Conservation (phyloP, 176 grass and related monocot genomes). For the Lolium rigidum region DNA sequence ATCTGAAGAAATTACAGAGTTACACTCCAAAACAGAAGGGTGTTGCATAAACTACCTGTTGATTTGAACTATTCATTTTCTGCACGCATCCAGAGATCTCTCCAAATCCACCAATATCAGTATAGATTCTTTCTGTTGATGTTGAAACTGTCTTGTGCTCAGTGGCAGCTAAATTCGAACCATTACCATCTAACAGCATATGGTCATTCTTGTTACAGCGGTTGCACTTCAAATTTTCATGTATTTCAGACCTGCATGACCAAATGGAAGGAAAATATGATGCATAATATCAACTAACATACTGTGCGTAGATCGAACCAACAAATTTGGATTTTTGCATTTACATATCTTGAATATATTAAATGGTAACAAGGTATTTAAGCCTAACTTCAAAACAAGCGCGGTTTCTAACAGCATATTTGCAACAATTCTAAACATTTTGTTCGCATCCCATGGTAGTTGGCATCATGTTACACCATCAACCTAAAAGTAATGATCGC, state of each 20-base stretch:
- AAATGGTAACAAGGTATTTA: slow-evolving; percentile 26
- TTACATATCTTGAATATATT: slow-evolving; percentile 19
- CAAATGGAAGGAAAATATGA: slow-evolving; percentile 33
- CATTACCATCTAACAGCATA: slow-evolving; percentile 30
- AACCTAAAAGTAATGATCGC: not conserved
- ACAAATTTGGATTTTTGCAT: not conserved
- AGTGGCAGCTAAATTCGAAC: slow-evolving; percentile 35
- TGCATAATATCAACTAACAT: slow-evolving; percentile 22
- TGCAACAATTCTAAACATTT: slow-evolving; percentile 22
- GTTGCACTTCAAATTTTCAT: slow-evolving; percentile 94
- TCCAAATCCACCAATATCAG: slow-evolving; percentile 89
- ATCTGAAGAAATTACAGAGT: slow-evolving; percentile 26
- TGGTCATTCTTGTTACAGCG: slow-evolving; percentile 58
- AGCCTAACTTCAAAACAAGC: not conserved
- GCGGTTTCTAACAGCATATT: not conserved
- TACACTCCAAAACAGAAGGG: slow-evolving; percentile 16
- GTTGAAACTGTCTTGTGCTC: slow-evolving; percentile 23
- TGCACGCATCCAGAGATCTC: slow-evolving; percentile 83
- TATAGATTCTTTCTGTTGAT: slow-evolving; percentile 20
- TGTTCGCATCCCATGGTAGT: not conserved
- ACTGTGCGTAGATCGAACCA: slow-evolving; percentile 8
- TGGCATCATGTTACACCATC: slow-evolving; percentile 6
- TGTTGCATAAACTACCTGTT: slow-evolving; percentile 59
- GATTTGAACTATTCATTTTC: slow-evolving; percentile 69
- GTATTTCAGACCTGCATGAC: slow-evolving; percentile 79